These are phyloP conservation scores for Microbotryum intermedium DNA, from an alignment of 1,284 basidiomycete species.

Conservation along the genomic window DNA sequence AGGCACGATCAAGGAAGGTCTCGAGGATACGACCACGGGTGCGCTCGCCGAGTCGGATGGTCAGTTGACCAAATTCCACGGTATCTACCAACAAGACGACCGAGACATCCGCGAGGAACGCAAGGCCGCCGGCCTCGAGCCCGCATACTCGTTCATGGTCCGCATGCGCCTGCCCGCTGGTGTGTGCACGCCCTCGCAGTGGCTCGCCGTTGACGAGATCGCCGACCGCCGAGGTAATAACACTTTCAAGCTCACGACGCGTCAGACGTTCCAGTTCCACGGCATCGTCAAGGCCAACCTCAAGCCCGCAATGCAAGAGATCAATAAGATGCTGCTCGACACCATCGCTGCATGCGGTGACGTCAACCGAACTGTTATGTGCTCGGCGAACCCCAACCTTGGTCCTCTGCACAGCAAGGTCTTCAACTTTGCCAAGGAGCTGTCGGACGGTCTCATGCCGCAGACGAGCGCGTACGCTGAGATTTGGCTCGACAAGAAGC, in stretches of 20 bases:
- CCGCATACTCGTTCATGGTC: conserved; percentile 98
- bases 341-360: conserved; percentile 98
- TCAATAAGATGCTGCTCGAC: conserved; percentile 85
- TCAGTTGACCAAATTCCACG: conserved; percentile 96
- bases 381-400: conserved; percentile 79
- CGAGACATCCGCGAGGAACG: conserved; percentile 96
- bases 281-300: conserved; percentile 94
- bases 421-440: conserved; percentile 72
- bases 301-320: conserved; percentile 92
- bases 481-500: conserved; percentile 96
- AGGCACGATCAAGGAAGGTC: conserved; percentile 84
- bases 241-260: conserved; percentile 95
- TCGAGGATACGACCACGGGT: conserved; percentile 77
- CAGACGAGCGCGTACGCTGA: conserved; percentile 93
- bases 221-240: conserved; percentile 89
- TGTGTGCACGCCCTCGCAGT: conserved; percentile 83
- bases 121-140: conserved; percentile 83
- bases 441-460: conserved; percentile 82
- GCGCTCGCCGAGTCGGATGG: conserved; percentile 81
- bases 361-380: conserved; percentile 79
- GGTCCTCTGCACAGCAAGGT: conserved; percentile 78
- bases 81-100: conserved; percentile 57
- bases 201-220: conserved; percentile 92
- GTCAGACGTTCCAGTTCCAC: conserved; percentile 99
- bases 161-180: conserved; percentile 92